Base-by-base conservation (phyloP, 148 eudicot genomes). In the Rhododendron williamsianum region DNA sequence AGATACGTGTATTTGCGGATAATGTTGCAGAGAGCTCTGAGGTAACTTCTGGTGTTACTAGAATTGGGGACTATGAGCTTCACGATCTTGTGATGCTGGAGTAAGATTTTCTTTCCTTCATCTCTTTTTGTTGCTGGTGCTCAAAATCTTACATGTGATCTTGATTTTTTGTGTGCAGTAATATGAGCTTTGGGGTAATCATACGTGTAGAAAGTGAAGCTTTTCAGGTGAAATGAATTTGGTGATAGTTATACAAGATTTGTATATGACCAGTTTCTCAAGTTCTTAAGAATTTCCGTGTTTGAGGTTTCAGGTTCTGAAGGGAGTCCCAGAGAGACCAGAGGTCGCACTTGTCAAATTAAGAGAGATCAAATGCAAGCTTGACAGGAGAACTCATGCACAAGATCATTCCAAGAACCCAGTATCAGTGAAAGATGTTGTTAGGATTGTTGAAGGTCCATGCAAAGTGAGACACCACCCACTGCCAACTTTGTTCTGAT, bases 141-240 rank as follows among this genome's bases (percentile, higher is more conserved):
- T 83, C 73, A 36, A 19, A 33, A 12, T 41, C 84, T 81, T 76
- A 35, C 48, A 23, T 49, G 15, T 18, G 56, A 63, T 76, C 69
- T 3, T 38, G 33, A 12, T 73, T 80, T 83, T 88, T 69, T 92
- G 96, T 88, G 74, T 92, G 96, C 95, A 97, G 99, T 87, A 90
- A 95, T 85, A 91, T 69, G 91, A 93, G 89, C 86, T 97, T 97
- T 89, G 99, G 99, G 83, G 95, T 97, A 86, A 97, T 97, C 48
- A 97, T 97, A 89, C 95, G 98, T 36, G 99, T 97, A 11, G 99
- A 97, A 78, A 97, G 93, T 86, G 99, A 97, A 94, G 99, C 99
- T 83, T 92, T 97, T 72, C 99, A 97, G 96, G 99, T 97, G 74
- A 87, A 85, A 60, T 87, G 67, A 67, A 46, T 71, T 13, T 86